These are phyloP conservation scores for Populus hybrid DNA, from an alignment of 441 rosid genomes.

Conservation along the genomic window DNA sequence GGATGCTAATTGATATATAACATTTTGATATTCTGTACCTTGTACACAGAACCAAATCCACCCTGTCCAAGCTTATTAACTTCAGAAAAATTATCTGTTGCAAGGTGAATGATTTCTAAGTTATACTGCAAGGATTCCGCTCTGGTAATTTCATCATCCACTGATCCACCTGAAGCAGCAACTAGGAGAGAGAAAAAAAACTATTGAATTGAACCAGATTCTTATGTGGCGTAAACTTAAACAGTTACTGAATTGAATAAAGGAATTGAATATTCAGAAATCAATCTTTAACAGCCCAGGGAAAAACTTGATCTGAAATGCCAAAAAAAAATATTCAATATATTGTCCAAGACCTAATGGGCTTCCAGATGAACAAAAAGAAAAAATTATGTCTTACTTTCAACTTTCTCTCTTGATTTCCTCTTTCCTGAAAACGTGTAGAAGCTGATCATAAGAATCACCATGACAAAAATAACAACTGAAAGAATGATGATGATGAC, in stretches of 20 bases:
- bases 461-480: no score
- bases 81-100: slow-evolving; percentile 21
- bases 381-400: no score
- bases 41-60: slow-evolving; percentile 21
- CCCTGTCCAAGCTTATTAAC: slow-evolving; percentile 26
- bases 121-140: slow-evolving; percentile 15
- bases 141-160: slow-evolving; percentile 1
- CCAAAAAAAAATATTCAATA: no score
- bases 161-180: not conserved
- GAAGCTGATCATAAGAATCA: no score
- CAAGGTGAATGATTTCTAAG: slow-evolving; percentile 2
- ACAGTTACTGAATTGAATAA: not conserved
- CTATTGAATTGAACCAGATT: not conserved
- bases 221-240: not conserved
- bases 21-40: slow-evolving; percentile 1
- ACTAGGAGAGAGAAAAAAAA: not conserved
- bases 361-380: no score
- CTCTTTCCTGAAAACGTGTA: no score
- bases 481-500: not conserved
- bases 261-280: not conserved
- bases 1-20: no score
- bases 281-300: not conserved
- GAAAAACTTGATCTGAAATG: no score
- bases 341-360: no score
- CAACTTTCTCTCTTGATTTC: no score